A percentile compares a stretch with the other conserved stretches of the same genome.
Evolutionary conservation across 2,329 filamentous ascomycete species (phyloP).

Genomic region (Paecilomyces fulvus): DNA sequence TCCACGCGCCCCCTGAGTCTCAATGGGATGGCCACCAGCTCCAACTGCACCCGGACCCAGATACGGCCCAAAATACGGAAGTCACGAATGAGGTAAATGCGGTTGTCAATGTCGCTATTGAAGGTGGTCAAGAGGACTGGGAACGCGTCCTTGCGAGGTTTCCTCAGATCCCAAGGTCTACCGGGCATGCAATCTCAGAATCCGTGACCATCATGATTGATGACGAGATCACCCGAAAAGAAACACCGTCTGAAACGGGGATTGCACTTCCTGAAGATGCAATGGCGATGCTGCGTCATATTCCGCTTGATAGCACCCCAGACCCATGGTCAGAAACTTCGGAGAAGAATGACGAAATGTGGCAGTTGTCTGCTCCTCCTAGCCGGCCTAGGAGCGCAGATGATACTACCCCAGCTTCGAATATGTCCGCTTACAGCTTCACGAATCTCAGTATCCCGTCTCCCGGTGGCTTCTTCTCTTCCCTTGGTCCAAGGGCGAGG

Average conservation of each 20-base stretch:
- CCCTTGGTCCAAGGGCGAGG: constrained; percentile 64
- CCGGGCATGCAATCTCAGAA: neutral
- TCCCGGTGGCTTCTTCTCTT: constrained; percentile 84
- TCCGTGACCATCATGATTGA: neutral
- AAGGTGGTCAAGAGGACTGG: constrained; percentile 51
- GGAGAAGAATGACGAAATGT: constrained; percentile 53
- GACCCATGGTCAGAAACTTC: constrained; percentile 33
- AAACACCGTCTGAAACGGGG: constrained; percentile 39
- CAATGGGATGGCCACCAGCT: constrained; percentile 49
- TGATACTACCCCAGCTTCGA: constrained; percentile 43
- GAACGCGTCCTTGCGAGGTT: constrained; percentile 35
- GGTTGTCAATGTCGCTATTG: constrained; percentile 31
- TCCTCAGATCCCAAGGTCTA: constrained; percentile 26
- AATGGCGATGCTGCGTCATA: constrained; percentile 68
- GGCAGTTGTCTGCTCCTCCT: constrained; percentile 48
- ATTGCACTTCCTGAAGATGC: constrained; percentile 71
- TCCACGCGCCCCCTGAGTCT: constrained; percentile 48
- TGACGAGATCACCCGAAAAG: constrained; percentile 1
- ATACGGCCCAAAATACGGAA: constrained; percentile 18
- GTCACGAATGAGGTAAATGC: constrained; percentile 15
- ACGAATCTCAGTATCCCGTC: constrained; percentile 83
- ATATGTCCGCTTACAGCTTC: constrained; percentile 59
- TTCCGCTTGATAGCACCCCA: constrained; percentile 47
- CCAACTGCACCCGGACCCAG: constrained; percentile 25
- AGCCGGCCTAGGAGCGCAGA: constrained; percentile 35